Percentiles rank a stretch among this genome's conserved stretches.
phyloP scores from a whole-genome alignment of 345 rosid genomes.

The Citrus sp. region DNA sequence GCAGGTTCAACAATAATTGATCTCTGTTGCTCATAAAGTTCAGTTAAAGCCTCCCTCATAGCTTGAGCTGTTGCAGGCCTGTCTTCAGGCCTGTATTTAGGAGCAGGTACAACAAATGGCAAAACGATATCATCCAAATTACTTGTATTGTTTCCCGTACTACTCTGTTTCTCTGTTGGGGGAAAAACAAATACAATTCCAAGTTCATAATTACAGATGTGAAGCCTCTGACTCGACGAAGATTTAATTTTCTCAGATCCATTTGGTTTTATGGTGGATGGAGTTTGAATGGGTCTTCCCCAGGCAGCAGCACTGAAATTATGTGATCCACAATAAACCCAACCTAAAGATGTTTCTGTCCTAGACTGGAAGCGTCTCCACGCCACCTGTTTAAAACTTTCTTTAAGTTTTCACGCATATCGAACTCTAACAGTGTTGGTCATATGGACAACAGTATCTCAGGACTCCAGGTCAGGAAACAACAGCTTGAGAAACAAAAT shows the following conservation, averaged over 20 bases:
- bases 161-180: conserved; percentile 34
- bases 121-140: conserved; percentile 58
- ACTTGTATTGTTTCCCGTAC: conserved; percentile 11
- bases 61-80: conserved; percentile 78
- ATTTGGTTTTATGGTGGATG: conserved; percentile 31
- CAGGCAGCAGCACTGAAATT: conserved; percentile 94
- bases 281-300: conserved; percentile 62
- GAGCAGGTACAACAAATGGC: conserved; percentile 80
- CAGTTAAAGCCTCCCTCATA: conserved; percentile 61
- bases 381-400: conserved; percentile 54
- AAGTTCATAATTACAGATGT: conserved; percentile 78
- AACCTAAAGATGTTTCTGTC: conserved; percentile 51
- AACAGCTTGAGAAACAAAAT: not conserved
- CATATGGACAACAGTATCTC: not conserved
- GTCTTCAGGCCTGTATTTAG: conserved; percentile 60
- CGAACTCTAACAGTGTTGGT: not conserved
- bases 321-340: conserved; percentile 94
- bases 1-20: conserved; percentile 32
- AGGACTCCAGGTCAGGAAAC: not conserved
- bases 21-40: conserved; percentile 33
- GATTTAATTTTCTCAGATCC: conserved; percentile 23
- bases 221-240: conserved; percentile 41
- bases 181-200: conserved; percentile 85
- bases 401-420: conserved; percentile 5
- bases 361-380: conserved; percentile 58